A percentile compares a stretch with the other conserved stretches of the same genome.
phyloP scores from a whole-genome alignment of 1,139 yeast species.

The Protomyces pachydermus region DNA sequence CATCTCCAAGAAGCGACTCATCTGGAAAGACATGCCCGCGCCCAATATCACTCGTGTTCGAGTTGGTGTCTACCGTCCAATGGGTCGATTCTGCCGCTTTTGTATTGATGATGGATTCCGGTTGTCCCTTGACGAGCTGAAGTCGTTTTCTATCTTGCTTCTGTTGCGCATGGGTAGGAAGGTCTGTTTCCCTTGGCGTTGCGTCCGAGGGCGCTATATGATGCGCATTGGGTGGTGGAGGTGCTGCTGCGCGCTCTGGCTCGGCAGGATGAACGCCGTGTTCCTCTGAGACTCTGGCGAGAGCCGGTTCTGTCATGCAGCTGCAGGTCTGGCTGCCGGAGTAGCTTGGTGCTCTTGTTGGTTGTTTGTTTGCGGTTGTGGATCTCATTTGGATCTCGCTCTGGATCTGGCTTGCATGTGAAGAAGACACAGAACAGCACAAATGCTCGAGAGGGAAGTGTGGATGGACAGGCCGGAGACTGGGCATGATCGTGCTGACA shows the following conservation, averaged over 20 bases:
- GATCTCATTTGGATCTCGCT: too few species aligned
- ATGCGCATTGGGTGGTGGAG: background rate
- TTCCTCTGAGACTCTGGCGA: background rate
- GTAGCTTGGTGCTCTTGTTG: too few species aligned
- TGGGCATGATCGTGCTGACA: too few species aligned
- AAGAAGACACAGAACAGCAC: too few species aligned
- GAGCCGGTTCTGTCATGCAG: background rate
- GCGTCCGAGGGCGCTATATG: background rate
- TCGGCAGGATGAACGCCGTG: background rate
- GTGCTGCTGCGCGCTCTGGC: background rate
- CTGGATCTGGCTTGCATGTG: too few species aligned
- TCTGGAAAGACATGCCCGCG: constrained; percentile 12
- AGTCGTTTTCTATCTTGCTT: constrained; percentile 1
- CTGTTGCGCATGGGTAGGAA: background rate
- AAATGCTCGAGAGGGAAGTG: too few species aligned
- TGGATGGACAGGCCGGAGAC: too few species aligned
- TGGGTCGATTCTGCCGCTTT: constrained; percentile 18
- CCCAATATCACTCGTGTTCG: background rate
- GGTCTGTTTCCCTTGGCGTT: background rate
- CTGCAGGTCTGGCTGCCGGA: too few species aligned
- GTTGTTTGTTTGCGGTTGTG: too few species aligned
- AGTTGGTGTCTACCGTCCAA: background rate
- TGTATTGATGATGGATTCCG: constrained; percentile 14
- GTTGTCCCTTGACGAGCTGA: constrained; percentile 4
- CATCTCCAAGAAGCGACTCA: background rate